Conservation (phyloP, 805 yeast genomes). For the Candida michaelii region DNA sequence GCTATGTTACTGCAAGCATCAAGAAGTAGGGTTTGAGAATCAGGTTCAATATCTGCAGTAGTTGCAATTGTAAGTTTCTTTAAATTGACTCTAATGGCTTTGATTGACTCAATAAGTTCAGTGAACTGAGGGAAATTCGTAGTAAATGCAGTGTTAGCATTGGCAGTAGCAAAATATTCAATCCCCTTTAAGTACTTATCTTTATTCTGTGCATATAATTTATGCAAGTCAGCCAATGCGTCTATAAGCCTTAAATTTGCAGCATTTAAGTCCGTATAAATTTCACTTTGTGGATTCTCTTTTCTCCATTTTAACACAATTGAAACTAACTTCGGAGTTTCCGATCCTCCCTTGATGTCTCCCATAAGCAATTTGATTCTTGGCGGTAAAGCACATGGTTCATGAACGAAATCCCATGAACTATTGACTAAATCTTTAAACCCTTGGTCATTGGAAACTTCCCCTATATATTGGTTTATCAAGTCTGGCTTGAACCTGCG, state of each 20-base stretch:
- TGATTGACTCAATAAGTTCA: slow-evolving; percentile 41
- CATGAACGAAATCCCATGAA: slow-evolving; percentile 63
- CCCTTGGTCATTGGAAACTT: slow-evolving; percentile 23
- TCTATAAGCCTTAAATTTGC: slow-evolving; percentile 60
- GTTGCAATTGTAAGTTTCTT: slow-evolving; percentile 60
- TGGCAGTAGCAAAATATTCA: slow-evolving; percentile 13
- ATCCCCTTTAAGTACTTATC: slow-evolving; percentile 31
- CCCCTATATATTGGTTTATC: slow-evolving; percentile 33
- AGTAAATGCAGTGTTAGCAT: neutral
- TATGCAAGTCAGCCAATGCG: slow-evolving; percentile 43
- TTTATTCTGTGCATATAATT: slow-evolving; percentile 28
- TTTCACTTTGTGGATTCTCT: slow-evolving; percentile 43
- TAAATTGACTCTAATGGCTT: slow-evolving; percentile 55
- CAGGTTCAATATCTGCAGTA: slow-evolving; percentile 89
- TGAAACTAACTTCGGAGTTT: slow-evolving; percentile 86
- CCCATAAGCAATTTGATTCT: slow-evolving; percentile 81
- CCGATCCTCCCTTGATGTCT: slow-evolving; percentile 89
- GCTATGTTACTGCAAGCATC: slow-evolving; percentile 47
- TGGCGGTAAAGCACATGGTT: slow-evolving; percentile 63
- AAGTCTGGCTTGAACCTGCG: slow-evolving; percentile 66
- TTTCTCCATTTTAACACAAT: slow-evolving; percentile 72
- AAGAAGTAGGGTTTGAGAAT: slow-evolving; percentile 66
- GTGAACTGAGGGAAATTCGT: slow-evolving; percentile 17
- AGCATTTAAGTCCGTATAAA: slow-evolving; percentile 56
- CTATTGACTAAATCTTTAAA: slow-evolving; percentile 34